phyloP scores from a whole-genome alignment of 2,329 filamentous ascomycete genomes.

The Davidsoniella eucalypti region DNA sequence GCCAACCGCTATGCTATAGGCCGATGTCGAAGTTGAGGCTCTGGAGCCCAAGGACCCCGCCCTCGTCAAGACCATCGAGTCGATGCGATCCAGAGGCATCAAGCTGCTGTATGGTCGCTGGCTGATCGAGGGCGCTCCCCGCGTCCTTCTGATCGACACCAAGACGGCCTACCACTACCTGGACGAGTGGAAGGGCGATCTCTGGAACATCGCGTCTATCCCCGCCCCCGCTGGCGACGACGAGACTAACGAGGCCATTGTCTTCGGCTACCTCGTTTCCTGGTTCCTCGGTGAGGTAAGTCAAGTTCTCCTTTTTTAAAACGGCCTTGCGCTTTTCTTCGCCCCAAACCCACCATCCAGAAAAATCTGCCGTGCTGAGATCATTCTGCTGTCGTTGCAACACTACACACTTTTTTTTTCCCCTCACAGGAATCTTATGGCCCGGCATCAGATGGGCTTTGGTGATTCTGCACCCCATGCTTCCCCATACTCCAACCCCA shows the following conservation, averaged over 20 bases:
- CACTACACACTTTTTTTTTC: neutral
- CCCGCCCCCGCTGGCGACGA: constrained; percentile 83
- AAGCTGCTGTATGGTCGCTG: constrained; percentile 85
- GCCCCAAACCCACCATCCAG: neutral
- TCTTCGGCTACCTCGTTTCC: constrained; percentile 91
- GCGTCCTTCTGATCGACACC: constrained; percentile 88
- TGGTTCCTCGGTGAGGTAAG: constrained; percentile 95
- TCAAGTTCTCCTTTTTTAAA: constrained; percentile 9
- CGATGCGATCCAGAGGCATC: constrained; percentile 86
- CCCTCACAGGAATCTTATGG: neutral
- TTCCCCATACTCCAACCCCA: constrained; percentile 7
- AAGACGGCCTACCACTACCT: constrained; percentile 81
- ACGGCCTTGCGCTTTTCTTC: neutral
- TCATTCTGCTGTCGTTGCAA: neutral
- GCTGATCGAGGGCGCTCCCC: constrained; percentile 90
- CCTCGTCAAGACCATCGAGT: constrained; percentile 65
- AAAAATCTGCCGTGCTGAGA: neutral
- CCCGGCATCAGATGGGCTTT: constrained; percentile 5
- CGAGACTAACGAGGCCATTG: constrained; percentile 93
- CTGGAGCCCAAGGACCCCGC: constrained; percentile 70
- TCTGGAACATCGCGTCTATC: constrained; percentile 86
- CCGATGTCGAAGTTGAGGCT: constrained; percentile 93
- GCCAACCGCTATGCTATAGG: constrained; percentile 31
- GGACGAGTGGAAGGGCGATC: constrained; percentile 91
- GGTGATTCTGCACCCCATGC: constrained; percentile 8